These are phyloP conservation scores for Microdochium trichocladiopsis DNA, from an alignment of 2,329 filamentous ascomycete species.

Conservation along the genomic window DNA sequence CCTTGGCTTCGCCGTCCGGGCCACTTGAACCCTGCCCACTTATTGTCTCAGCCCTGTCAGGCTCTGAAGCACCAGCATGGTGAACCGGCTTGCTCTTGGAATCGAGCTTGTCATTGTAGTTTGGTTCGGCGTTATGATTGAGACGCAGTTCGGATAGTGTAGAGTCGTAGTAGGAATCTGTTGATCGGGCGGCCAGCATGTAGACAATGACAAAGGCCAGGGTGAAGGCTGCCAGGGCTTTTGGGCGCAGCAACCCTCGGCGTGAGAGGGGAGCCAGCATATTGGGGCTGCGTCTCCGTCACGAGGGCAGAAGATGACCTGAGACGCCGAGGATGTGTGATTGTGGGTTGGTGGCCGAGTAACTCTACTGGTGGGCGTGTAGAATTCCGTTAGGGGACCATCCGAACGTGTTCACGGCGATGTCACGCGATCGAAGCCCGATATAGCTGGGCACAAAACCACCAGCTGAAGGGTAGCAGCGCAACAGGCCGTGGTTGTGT, in stretches of 20 bases:
- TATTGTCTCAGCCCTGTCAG: neutral
- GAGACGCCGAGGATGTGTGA: too few species aligned
- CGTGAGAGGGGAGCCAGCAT: slow-evolving; percentile 24
- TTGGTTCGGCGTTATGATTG: neutral
- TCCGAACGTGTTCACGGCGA: too few species aligned
- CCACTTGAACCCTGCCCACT: neutral
- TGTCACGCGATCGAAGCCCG: too few species aligned
- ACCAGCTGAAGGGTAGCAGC: too few species aligned
- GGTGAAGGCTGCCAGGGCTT: slow-evolving; percentile 30
- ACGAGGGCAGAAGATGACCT: neutral
- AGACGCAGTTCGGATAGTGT: slow-evolving; percentile 20
- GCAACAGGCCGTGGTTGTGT: too few species aligned
- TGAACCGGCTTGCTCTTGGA: neutral
- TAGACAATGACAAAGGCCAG: slow-evolving; percentile 33
- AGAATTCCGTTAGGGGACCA: too few species aligned
- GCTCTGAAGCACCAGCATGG: too few species aligned
- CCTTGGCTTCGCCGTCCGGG: neutral
- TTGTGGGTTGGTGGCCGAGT: too few species aligned
- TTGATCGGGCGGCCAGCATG: slow-evolving; percentile 31
- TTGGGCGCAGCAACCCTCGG: slow-evolving; percentile 30
- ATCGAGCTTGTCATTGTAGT: slow-evolving; percentile 5
- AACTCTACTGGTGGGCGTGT: too few species aligned
- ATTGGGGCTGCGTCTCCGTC: slow-evolving; percentile 6
- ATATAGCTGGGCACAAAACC: too few species aligned
- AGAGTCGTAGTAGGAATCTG: slow-evolving; percentile 22